Percentiles rank a stretch among this genome's conserved stretches.
Evolutionary conservation across 2,329 filamentous ascomycete species (phyloP).

Genomic region (Colletotrichum karsti): DNA sequence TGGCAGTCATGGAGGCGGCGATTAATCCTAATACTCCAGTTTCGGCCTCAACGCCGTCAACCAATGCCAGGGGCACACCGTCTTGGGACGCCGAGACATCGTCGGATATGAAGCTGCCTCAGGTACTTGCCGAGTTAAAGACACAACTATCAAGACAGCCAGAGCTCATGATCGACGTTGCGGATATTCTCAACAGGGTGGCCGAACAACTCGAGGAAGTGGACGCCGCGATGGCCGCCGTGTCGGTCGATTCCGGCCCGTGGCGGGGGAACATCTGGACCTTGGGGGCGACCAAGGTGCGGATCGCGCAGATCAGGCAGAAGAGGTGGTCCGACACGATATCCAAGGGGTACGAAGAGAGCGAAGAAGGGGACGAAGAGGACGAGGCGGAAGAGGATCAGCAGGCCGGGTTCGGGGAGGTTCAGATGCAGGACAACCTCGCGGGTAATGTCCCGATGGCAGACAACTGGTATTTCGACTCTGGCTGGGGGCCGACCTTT

Average conservation of each 20-base stretch:
- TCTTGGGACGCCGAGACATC: neutral
- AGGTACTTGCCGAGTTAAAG: constrained; percentile 49
- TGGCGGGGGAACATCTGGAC: constrained; percentile 58
- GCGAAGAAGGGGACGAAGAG: neutral
- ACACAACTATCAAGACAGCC: constrained; percentile 52
- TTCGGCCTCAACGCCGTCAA: neutral
- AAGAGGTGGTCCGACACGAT: constrained; percentile 57
- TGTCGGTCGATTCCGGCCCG: constrained; percentile 39
- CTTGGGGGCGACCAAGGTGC: constrained; percentile 55
- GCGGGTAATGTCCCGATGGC: neutral
- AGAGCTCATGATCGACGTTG: constrained; percentile 53
- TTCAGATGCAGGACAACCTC: neutral
- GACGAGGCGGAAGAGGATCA: neutral
- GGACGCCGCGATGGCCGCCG: constrained; percentile 44
- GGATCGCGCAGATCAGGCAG: constrained; percentile 54
- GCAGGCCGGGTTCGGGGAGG: neutral
- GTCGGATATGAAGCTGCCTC: constrained; percentile 39
- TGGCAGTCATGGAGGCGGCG: constrained; percentile 16
- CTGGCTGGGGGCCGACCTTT: neutral
- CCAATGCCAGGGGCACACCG: neutral
- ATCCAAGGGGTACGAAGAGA: constrained; percentile 25
- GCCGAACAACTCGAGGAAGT: constrained; percentile 53
- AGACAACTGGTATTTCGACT: neutral
- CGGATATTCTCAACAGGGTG: constrained; percentile 50
- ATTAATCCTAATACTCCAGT: constrained; percentile 2